Evolutionary conservation across 2,329 filamentous ascomycete species (phyloP), one percentile per base, ranked within the genome.

Genomic region (Xylaria sp.): DNA sequence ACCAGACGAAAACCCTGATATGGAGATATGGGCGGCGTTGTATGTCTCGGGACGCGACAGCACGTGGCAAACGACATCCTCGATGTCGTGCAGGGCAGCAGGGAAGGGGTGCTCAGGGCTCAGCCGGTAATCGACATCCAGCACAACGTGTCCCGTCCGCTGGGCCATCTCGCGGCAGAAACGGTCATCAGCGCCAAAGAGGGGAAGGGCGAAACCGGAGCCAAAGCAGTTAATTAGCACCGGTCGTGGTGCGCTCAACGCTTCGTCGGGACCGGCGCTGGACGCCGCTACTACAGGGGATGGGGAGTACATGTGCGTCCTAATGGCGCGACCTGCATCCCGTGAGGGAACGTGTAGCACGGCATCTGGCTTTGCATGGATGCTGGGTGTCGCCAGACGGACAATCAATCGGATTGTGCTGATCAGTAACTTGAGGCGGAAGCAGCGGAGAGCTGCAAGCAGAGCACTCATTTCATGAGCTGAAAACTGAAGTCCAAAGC

Each of bases 1-100:
- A 1, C 83, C 83, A 0, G 79, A 78, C 9, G 77, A 80, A 46
- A 80, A 80, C 0, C 82, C 82, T 5, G 78, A 79, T 0, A 83
- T 46, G 1, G 78, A 81, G 8, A 84, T 65, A 0, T 71, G 67
- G 0, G 68, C 62, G 10, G 11, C 19, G 40, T 64, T 43, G n/a
- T 61, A 64, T 1, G 10, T 40, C 3, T 62, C 51, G 13, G 51
- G 54, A 8, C 19, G 23, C 46, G 46, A 48, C 11, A 53, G 27
- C 21, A 60, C 46, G 1, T 64, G 51, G 9, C 31, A 29, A 63
- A 79, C 77, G 47, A 75, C 71, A 60, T 83, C 80, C 57, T 82
- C 44, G 68, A 76, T 7, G 40, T 68, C 66, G 4, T 64, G 19
- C 13, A 59, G 19, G 3, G 64, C 61, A 4, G 73, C 73, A 0